These are phyloP conservation scores for Pleurotus tuoliensis DNA, from an alignment of 768 basidiomycete genomes.

Conservation along the genomic window DNA sequence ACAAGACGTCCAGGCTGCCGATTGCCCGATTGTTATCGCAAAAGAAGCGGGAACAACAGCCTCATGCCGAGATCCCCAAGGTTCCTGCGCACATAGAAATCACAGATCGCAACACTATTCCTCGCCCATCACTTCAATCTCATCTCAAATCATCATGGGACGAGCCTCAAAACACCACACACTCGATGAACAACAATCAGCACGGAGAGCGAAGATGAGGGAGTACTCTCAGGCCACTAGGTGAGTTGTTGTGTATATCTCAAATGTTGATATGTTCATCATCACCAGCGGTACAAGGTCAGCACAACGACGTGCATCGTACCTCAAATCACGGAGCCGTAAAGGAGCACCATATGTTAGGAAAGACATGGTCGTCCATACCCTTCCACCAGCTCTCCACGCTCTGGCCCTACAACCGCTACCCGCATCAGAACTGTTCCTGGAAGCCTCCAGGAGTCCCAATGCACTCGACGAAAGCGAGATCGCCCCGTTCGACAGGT, in stretches of 20 bases:
- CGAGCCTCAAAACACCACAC: background rate
- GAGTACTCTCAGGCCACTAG: background rate
- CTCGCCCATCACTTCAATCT: background rate
- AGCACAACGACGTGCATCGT: background rate
- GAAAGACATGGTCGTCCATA: background rate
- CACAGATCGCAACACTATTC: too few species aligned
- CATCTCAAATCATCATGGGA: background rate
- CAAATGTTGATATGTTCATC: too few species aligned
- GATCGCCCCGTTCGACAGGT: background rate
- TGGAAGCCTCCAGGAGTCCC: background rate
- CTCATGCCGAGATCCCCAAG: too few species aligned
- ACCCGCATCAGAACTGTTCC: background rate
- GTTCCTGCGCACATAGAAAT: too few species aligned
- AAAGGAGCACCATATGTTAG: background rate
- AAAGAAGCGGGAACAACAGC: too few species aligned
- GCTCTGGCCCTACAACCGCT: background rate
- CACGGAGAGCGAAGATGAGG: background rate
- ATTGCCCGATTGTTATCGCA: too few species aligned
- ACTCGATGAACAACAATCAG: background rate
- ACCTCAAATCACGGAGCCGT: background rate
- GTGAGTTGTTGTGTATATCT: background rate
- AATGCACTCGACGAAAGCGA: conserved; percentile 4
- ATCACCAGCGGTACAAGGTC: too few species aligned
- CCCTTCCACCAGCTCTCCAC: background rate
- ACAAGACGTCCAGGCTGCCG: too few species aligned